A percentile compares a stretch with the other conserved stretches of the same genome.
Conservation (phyloP, 129 eudicot species). For the Flaveria linearis region DNA sequence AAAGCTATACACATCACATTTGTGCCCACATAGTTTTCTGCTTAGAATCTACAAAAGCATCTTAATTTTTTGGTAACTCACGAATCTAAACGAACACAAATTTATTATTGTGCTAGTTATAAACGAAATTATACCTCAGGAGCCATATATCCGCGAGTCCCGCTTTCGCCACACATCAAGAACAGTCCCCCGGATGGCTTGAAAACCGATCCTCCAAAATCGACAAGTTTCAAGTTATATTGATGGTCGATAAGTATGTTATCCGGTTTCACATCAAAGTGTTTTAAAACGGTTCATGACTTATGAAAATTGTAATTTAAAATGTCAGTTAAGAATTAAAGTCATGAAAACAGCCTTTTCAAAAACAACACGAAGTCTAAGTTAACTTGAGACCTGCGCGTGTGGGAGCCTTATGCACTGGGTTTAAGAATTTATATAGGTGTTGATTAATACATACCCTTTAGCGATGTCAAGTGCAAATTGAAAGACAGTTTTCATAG, state of each 20-base stretch:
- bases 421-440: background rate
- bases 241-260: slow-evolving; percentile 52
- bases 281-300: slow-evolving; percentile 15
- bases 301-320: background rate
- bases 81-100: background rate
- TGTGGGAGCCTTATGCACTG: too few species aligned
- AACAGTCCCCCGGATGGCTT: slow-evolving; percentile 32
- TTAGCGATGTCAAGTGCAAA: slow-evolving; percentile 44
- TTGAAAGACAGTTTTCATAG: slow-evolving; percentile 30
- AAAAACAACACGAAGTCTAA: too few species aligned
- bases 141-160: slow-evolving; percentile 66
- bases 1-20: slow-evolving; percentile 55
- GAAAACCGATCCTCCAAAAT: slow-evolving; percentile 41
- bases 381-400: too few species aligned
- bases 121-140: slow-evolving; percentile 45
- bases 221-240: slow-evolving; percentile 37
- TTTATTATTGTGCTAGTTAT: background rate
- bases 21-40: slow-evolving; percentile 36
- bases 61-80: background rate
- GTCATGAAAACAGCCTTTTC: too few species aligned
- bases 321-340: too few species aligned
- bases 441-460: slow-evolving; percentile 36
- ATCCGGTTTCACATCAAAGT: slow-evolving; percentile 52
- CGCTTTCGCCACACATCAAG: slow-evolving; percentile 43
- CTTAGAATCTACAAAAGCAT: slow-evolving; percentile 33